phyloP scores from a whole-genome alignment of 352 stramenopile genomes.

The Globisporangium echinulatum region DNA sequence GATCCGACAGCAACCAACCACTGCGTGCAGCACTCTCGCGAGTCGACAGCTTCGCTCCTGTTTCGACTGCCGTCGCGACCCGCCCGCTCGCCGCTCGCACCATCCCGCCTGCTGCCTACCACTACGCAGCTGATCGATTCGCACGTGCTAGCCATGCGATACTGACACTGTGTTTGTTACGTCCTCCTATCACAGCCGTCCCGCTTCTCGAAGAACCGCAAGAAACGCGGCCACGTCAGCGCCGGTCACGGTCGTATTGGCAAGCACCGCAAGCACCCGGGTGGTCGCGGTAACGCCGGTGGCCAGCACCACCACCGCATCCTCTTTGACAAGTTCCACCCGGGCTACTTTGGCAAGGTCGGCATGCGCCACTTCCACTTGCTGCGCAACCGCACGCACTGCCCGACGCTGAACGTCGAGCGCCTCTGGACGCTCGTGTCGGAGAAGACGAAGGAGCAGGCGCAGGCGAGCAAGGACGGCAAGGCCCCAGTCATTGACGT shows the following conservation, averaged over 20 bases:
- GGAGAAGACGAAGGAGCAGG: constrained; percentile 96
- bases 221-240: constrained; percentile 99
- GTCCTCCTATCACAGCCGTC: constrained; percentile 37
- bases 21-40: too few relatives aligned
- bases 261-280: constrained; percentile 99
- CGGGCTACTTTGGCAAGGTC: constrained; percentile 99
- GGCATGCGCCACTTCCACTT: constrained; percentile 99
- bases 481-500: constrained; percentile 99
- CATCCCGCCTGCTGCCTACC: too few relatives aligned
- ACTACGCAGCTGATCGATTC: too few relatives aligned
- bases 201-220: constrained; percentile 97
- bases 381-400: constrained; percentile 95
- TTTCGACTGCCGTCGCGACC: too few relatives aligned
- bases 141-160: background rate
- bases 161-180: background rate
- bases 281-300: constrained; percentile 99
- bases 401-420: constrained; percentile 98
- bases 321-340: constrained; percentile 99
- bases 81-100: too few relatives aligned
- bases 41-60: too few relatives aligned
- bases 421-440: constrained; percentile 98
- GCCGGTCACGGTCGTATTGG: constrained; percentile 99
- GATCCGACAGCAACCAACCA: too few relatives aligned
- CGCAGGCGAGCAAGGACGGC: constrained; percentile 91
- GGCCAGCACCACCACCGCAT: constrained; percentile 99